Conservation (phyloP, 345 rosid species). For the Salix koriyanagi region DNA sequence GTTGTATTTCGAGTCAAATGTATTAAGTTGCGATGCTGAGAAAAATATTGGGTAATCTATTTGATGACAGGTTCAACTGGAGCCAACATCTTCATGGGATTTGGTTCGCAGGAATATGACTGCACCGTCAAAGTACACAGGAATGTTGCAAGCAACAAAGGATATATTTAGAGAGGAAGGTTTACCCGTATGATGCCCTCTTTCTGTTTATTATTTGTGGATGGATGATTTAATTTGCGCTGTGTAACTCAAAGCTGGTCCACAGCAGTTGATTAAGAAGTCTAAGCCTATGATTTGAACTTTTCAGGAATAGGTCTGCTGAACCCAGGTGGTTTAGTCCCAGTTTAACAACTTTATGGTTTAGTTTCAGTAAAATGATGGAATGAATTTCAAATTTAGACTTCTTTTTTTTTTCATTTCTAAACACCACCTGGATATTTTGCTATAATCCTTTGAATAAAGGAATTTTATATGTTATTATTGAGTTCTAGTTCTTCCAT, state of each 20-base stretch:
- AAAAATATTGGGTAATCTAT: not conserved
- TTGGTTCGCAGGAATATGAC: constrained; percentile 41
- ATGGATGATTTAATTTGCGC: not conserved
- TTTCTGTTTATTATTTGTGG: not conserved
- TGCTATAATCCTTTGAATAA: too few species aligned
- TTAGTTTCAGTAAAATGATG: not conserved
- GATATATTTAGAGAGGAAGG: constrained; percentile 95
- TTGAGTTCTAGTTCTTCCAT: too few species aligned
- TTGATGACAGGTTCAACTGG: constrained; percentile 77
- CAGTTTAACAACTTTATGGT: not conserved
- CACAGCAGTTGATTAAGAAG: not conserved
- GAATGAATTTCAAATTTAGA: not conserved
- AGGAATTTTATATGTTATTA: too few species aligned
- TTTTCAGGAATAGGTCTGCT: not conserved
- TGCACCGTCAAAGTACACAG: constrained; percentile 76
- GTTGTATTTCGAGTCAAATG: not conserved
- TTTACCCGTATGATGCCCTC: constrained; percentile 47
- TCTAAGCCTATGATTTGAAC: not conserved
- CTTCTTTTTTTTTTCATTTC: not conserved
- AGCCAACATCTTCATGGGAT: constrained; percentile 83
- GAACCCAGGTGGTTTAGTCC: not conserved
- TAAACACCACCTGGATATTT: not conserved
- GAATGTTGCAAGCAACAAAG: constrained; percentile 82
- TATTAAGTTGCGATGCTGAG: not conserved
- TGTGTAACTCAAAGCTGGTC: too few species aligned